Conservation (phyloP, 306 rosid species). For the Prunus campanulata region DNA sequence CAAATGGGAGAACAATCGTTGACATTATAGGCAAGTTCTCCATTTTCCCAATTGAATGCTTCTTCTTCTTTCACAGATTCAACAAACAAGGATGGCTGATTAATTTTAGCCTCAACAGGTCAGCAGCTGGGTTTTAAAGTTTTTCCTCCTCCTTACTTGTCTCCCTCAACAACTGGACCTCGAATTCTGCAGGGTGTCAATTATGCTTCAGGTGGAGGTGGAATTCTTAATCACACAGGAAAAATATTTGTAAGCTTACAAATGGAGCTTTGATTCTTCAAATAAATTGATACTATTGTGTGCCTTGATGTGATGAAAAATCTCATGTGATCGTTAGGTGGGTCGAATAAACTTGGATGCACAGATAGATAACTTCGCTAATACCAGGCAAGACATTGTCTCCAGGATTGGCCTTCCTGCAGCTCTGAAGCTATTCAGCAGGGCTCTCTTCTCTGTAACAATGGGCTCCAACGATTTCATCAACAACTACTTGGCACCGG, state of each 20-base stretch:
- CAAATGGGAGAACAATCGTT: conserved; percentile 67
- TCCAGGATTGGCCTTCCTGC: conserved; percentile 43
- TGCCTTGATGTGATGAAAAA: neutral
- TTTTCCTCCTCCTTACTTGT: conserved; percentile 59
- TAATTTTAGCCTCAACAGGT: conserved; percentile 33
- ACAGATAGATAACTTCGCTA: conserved; percentile 61
- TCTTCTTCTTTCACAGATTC: neutral
- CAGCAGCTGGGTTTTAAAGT: conserved; percentile 41
- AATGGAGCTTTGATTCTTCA: too few species aligned
- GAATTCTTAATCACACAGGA: conserved; percentile 68
- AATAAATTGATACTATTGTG: too few species aligned
- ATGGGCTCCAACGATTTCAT: conserved; percentile 79
- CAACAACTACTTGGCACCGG: conserved; percentile 53
- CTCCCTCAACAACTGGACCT: conserved; percentile 54
- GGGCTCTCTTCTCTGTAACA: conserved; percentile 46
- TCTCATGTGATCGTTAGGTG: conserved; percentile 32
- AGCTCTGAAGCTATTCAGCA: conserved; percentile 31
- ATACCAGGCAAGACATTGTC: conserved; percentile 61
- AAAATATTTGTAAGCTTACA: conserved; percentile 46
- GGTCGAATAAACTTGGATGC: conserved; percentile 64
- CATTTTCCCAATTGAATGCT: neutral
- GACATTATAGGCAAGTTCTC: conserved; percentile 49
- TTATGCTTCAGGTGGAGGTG: conserved; percentile 75
- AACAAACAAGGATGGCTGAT: neutral
- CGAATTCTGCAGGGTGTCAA: conserved; percentile 62